Base-by-base conservation (phyloP, 1,139 yeast species). In the Yamadazyma mexicana region DNA sequence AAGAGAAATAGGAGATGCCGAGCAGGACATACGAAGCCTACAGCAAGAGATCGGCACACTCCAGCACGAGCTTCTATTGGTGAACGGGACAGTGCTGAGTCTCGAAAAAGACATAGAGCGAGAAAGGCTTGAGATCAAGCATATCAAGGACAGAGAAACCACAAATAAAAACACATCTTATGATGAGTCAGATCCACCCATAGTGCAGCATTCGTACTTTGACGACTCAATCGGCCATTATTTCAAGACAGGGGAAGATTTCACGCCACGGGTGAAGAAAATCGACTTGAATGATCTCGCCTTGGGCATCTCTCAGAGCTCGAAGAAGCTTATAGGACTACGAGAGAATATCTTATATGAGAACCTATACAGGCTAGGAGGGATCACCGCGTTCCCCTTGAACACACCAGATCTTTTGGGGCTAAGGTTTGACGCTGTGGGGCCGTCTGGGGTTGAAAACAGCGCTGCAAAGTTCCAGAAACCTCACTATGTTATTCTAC, bases 381-480 rank as follows among this genome's bases (percentile, higher is more conserved):
- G 76, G 3, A 46, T 66, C 23, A 69, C 77, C 0, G 70, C 72
- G 0, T 71, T 71, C 45, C 73, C 75, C 2, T 46, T 71, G 33
- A 66, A 67, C 39, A 53, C 55, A 31, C 45, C 51, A 12, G 59
- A 58, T 24, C 45, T 60, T 11, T 40, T 69, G 34, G 77, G 77
- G 0, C 34, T 71, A 12, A 50, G 77, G 12, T 69, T 70, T 43
- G 77, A 71, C 39, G 47, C 56, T 3, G 59, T 52, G 44, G 56
- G 67, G 4, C 51, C 53, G 17, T 31, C 42, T 8, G 40, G 50
- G 3, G 22, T 20, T 5, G 22, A 20, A 20, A 20, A 20, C 8
- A 20, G 8, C 8, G 22, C 22, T 6, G 35, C 44, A 5, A 45
- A 40, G 20, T 69, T 57, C 44, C 28, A 51, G 9, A 49, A 54